Conservation (phyloP, 495 filamentous ascomycete species). For the Penicillium robsamsonii region DNA sequence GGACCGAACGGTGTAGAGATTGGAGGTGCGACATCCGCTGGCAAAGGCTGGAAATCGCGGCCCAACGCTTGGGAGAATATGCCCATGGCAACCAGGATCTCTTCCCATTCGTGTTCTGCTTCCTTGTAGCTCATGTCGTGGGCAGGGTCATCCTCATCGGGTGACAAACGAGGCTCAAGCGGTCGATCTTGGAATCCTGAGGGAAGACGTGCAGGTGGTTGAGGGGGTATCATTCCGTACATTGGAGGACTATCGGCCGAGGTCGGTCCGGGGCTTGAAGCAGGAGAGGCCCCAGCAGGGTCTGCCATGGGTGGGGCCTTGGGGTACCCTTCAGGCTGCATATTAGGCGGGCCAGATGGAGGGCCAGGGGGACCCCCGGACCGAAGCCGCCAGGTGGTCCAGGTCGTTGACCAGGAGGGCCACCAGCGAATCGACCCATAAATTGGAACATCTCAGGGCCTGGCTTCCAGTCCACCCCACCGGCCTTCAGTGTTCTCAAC, state of each 20-base stretch:
- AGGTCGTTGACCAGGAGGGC: slow-evolving; percentile 17
- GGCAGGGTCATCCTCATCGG: slow-evolving; percentile 44
- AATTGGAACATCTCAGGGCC: slow-evolving; percentile 49
- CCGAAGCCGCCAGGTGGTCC: neutral
- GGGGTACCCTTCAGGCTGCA: slow-evolving; percentile 8
- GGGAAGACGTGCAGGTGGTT: slow-evolving; percentile 40
- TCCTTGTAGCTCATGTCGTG: slow-evolving; percentile 61
- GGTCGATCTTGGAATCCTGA: slow-evolving; percentile 35
- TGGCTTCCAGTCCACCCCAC: slow-evolving; percentile 59
- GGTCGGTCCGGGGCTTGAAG: slow-evolving; percentile 4
- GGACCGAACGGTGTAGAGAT: slow-evolving; percentile 76
- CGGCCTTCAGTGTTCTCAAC: slow-evolving; percentile 47
- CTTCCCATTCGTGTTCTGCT: slow-evolving; percentile 77
- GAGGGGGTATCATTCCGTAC: slow-evolving; percentile 54
- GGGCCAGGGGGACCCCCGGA: slow-evolving; percentile 15
- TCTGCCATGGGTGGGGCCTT: slow-evolving; percentile 11
- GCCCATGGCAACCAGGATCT: slow-evolving; percentile 68
- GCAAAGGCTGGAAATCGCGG: slow-evolving; percentile 73
- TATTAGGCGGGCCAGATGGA: slow-evolving; percentile 18
- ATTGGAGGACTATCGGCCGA: slow-evolving; percentile 35
- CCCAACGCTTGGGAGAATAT: slow-evolving; percentile 65
- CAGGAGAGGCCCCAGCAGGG: slow-evolving; percentile 12
- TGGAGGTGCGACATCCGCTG: slow-evolving; percentile 62
- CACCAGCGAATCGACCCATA: slow-evolving; percentile 39
- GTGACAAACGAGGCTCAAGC: slow-evolving; percentile 16